These are phyloP conservation scores for Trichophyton verrucosum DNA, from an alignment of 2,329 filamentous ascomycete genomes.

Conservation along the genomic window DNA sequence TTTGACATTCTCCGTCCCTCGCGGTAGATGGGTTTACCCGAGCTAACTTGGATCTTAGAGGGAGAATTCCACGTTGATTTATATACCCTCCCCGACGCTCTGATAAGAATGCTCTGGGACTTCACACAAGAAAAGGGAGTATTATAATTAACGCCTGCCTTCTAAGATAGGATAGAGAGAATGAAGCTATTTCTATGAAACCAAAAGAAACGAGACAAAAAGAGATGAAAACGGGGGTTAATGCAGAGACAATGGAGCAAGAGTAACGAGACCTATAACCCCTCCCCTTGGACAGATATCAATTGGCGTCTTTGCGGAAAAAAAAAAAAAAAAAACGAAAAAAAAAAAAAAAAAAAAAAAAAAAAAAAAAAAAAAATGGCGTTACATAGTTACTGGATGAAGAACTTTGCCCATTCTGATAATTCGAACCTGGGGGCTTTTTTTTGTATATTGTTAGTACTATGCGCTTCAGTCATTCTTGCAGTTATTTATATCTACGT, in stretches of 20 bases:
- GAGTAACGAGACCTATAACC: neutral
- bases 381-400: neutral
- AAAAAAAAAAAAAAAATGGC: neutral
- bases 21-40: conserved; percentile 15
- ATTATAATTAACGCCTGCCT: conserved; percentile 17
- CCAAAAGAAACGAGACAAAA: neutral
- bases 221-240: neutral
- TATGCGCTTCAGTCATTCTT: neutral
- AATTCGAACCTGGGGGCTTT: neutral
- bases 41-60: conserved; percentile 41
- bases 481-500: neutral
- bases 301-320: neutral
- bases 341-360: neutral
- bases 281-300: neutral
- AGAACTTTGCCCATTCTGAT: neutral
- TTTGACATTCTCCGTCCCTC: no score
- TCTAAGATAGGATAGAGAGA: neutral
- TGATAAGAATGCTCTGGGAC: conserved; percentile 94
- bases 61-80: conserved; percentile 98
- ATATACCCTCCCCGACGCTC: conserved; percentile 82
- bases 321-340: no score
- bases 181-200: neutral
- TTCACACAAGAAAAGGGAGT: conserved; percentile 46
- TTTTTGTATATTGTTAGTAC: neutral
- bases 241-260: neutral